Conservation (phyloP, 208 protist genomes). For the Naegleria lovaniensis region DNA sequence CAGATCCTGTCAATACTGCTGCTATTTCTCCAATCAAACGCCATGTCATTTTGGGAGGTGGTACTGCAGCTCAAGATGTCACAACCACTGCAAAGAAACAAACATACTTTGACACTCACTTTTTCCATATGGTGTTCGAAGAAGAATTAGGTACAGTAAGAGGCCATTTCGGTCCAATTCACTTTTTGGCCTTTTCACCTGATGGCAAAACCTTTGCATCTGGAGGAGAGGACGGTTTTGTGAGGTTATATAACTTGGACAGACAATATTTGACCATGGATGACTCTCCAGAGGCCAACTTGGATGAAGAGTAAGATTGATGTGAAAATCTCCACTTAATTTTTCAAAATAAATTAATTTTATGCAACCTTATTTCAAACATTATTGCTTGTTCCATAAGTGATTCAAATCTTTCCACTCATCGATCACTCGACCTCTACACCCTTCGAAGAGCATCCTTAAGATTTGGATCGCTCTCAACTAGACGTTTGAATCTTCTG, state of each 20-base stretch:
- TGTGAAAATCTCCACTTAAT: too few relatives aligned
- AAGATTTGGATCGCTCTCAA: not conserved
- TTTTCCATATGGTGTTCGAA: constrained; percentile 90
- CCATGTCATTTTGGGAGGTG: constrained; percentile 89
- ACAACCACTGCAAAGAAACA: constrained; percentile 75
- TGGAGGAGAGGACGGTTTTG: constrained; percentile 87
- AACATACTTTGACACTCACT: constrained; percentile 88
- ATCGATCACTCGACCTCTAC: too few relatives aligned
- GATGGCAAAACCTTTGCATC: constrained; percentile 82
- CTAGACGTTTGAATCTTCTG: not conserved
- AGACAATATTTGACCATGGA: constrained; percentile 67
- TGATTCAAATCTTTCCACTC: too few relatives aligned
- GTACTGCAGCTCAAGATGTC: constrained; percentile 88
- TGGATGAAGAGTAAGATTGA: not conserved
- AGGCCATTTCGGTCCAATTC: constrained; percentile 98
- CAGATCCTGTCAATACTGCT: constrained; percentile 90
- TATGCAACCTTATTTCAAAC: not conserved
- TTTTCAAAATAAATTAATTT: not conserved
- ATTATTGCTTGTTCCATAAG: too few relatives aligned
- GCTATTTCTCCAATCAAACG: constrained; percentile 81
- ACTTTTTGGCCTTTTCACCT: constrained; percentile 86
- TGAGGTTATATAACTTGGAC: constrained; percentile 89
- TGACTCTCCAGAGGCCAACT: not conserved
- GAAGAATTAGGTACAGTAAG: constrained; percentile 86
- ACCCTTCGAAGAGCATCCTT: not conserved